phyloP scores from a whole-genome alignment of 148 eudicot species.

The Bassia scoparia region DNA sequence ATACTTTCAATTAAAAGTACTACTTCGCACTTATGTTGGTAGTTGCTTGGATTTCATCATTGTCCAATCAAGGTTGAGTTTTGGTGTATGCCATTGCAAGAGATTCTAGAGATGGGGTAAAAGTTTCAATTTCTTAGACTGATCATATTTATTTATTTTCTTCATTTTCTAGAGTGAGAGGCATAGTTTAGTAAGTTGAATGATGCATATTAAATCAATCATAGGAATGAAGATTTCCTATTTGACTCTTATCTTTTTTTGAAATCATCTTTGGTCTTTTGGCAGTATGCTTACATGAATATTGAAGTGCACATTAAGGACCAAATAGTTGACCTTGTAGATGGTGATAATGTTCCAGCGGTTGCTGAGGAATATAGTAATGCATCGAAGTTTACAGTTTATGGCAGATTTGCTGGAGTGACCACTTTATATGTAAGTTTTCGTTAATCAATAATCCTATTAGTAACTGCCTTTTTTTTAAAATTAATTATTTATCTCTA shows the following conservation, averaged over 20 bases:
- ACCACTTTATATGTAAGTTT: slow-evolving; percentile 70
- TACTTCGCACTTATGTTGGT: too few relatives aligned
- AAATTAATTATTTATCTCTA: neutral
- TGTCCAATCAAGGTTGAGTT: too few relatives aligned
- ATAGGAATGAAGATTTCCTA: neutral
- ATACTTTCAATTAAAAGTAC: too few relatives aligned
- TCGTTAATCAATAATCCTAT: neutral
- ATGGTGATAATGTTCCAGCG: slow-evolving; percentile 29
- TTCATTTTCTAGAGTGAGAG: neutral
- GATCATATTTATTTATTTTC: neutral
- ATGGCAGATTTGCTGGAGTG: slow-evolving; percentile 56
- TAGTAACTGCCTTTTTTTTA: neutral
- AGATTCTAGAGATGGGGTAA: neutral
- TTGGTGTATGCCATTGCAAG: neutral
- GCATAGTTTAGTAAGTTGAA: neutral
- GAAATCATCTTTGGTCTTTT: slow-evolving; percentile 7
- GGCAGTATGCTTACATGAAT: slow-evolving; percentile 70
- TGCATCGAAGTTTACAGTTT: slow-evolving; percentile 51
- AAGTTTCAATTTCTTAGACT: neutral
- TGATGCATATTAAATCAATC: neutral
- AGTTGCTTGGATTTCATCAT: too few relatives aligned
- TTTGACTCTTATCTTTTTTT: neutral
- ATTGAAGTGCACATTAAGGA: slow-evolving; percentile 62
- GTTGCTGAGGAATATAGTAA: slow-evolving; percentile 37
- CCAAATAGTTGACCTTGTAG: slow-evolving; percentile 47